Conservation (phyloP, 2,329 filamentous ascomycete genomes). For the Diaporthe destruens region DNA sequence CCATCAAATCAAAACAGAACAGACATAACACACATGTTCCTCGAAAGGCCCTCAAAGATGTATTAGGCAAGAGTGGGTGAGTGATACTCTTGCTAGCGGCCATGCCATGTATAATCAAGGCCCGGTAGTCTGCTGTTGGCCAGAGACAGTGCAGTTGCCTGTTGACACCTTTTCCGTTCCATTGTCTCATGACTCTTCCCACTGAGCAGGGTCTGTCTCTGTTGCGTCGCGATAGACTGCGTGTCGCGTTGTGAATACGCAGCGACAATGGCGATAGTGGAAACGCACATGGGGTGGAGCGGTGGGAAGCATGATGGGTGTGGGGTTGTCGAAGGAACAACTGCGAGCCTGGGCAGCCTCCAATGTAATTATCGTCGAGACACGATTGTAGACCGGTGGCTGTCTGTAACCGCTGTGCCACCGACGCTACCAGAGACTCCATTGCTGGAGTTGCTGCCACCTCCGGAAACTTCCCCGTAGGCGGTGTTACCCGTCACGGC, state of each 20-base stretch:
- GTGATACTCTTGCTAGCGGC: slow-evolving; percentile 11
- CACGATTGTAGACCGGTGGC: slow-evolving; percentile 35
- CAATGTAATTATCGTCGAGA: slow-evolving; percentile 34
- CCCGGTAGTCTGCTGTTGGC: not conserved
- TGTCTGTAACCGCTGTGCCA: slow-evolving; percentile 36
- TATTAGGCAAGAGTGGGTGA: not conserved
- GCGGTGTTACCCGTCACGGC: slow-evolving; percentile 35
- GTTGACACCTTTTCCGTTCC: slow-evolving; percentile 5
- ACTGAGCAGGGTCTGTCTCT: not conserved
- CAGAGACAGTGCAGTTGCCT: not conserved
- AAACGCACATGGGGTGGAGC: slow-evolving; percentile 15
- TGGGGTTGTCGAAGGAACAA: slow-evolving; percentile 11
- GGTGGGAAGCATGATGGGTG: not conserved
- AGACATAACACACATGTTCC: slow-evolving; percentile 34
- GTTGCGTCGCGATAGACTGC: slow-evolving; percentile 14
- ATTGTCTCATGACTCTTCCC: not conserved
- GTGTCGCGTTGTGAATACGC: slow-evolving; percentile 17
- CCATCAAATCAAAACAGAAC: slow-evolving; percentile 32
- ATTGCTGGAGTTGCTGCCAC: slow-evolving; percentile 33
- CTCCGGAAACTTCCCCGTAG: slow-evolving; percentile 39
- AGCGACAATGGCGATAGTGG: not conserved
- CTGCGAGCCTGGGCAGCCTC: not conserved
- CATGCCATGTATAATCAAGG: not conserved
- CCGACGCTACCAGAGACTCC: slow-evolving; percentile 34
- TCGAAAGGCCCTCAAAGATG: slow-evolving; percentile 22